Evolutionary conservation across 768 basidiomycete species (phyloP).

Genomic region (Gymnopilus dilepis): DNA sequence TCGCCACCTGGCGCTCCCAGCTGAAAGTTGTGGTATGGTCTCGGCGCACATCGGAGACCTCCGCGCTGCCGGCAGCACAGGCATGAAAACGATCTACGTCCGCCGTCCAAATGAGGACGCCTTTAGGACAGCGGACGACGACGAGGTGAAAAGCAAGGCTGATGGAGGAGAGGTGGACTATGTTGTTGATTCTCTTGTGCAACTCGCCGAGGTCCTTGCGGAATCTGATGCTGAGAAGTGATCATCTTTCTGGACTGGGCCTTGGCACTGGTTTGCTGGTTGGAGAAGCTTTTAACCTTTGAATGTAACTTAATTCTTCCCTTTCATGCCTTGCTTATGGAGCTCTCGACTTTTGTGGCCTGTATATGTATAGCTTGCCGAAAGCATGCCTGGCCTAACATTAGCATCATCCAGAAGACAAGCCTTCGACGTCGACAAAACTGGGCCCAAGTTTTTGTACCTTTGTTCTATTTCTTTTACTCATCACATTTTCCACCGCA

Average conservation of each 20-base stretch:
- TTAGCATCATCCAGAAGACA: not conserved
- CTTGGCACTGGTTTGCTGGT: no score
- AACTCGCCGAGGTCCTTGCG: constrained; percentile 44
- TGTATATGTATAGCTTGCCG: constrained; percentile 1
- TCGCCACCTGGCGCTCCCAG: constrained; percentile 53
- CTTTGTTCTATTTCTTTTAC: not conserved
- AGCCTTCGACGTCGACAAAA: not conserved
- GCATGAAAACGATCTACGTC: constrained; percentile 66
- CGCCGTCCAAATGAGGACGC: constrained; percentile 54
- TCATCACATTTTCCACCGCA: not conserved
- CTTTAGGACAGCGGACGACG: not conserved
- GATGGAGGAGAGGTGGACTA: constrained; percentile 67
- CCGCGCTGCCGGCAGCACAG: constrained; percentile 52
- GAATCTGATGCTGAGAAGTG: not conserved
- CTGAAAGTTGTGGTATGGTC: constrained; percentile 64
- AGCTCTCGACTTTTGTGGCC: not conserved
- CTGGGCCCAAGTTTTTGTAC: not conserved
- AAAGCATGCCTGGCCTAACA: not conserved
- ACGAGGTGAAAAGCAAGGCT: constrained; percentile 44
- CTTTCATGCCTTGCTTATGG: not conserved
- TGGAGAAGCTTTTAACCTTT: no score
- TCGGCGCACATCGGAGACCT: constrained; percentile 67
- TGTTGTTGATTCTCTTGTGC: constrained; percentile 54
- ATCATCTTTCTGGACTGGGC: no score
- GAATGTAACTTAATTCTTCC: not conserved